These are phyloP conservation scores for Aspergillus jensenii DNA, from an alignment of 2,329 filamentous ascomycete species.

Conservation along the genomic window DNA sequence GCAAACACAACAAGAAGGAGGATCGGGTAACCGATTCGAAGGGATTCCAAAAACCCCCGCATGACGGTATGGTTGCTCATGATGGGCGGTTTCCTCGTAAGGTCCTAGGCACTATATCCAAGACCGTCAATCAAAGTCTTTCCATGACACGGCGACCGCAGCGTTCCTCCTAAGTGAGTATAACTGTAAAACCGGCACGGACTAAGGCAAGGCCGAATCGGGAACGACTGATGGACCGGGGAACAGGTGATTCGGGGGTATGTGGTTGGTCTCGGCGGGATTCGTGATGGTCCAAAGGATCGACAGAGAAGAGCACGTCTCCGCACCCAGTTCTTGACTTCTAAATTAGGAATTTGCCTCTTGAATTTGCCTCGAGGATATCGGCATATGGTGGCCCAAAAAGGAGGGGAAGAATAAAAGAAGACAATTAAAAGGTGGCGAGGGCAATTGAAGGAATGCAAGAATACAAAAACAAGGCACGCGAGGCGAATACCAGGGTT, in stretches of 20 bases:
- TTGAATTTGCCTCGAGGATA: background rate
- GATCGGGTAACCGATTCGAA: conserved; percentile 63
- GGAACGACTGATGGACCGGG: conserved; percentile 13
- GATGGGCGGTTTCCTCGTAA: conserved; percentile 22
- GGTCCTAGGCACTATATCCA: conserved; percentile 17
- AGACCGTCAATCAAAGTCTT: conserved; percentile 25
- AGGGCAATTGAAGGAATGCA: conserved; percentile 19
- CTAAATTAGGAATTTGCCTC: conserved; percentile 2
- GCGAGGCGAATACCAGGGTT: conserved; percentile 9
- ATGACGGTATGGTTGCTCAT: conserved; percentile 42
- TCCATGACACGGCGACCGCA: conserved; percentile 33
- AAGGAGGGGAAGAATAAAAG: background rate
- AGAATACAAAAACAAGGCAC: conserved; percentile 13
- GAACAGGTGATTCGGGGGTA: conserved; percentile 1
- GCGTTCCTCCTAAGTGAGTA: conserved; percentile 11
- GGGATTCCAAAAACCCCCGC: conserved; percentile 44
- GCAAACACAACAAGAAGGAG: conserved; percentile 65
- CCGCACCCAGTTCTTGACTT: conserved; percentile 3
- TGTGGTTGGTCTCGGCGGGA: conserved; percentile 9
- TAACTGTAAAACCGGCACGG: background rate
- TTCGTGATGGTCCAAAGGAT: conserved; percentile 12
- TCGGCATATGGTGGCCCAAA: background rate
- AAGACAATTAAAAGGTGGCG: conserved; percentile 12
- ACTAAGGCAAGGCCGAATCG: conserved; percentile 1
- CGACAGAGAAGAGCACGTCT: conserved; percentile 18